Conservation (phyloP, 2,329 filamentous ascomycete genomes). For the Graphiopsis chlorocephala region DNA sequence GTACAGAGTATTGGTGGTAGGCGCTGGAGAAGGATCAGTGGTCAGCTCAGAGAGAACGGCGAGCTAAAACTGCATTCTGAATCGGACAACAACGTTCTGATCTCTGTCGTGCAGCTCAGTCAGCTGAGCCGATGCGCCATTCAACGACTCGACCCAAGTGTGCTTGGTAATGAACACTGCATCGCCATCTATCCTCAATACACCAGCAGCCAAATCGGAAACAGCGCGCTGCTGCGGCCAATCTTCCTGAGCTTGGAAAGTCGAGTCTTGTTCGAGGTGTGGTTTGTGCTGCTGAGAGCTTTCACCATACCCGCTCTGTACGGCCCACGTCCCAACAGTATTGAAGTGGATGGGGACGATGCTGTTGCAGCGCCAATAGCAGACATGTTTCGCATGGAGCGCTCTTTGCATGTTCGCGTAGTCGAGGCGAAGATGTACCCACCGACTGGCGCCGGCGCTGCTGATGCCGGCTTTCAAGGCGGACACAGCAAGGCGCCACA, state of each 20-base stretch:
- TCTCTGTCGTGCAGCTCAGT: constrained; percentile 81
- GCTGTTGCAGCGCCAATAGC: constrained; percentile 30
- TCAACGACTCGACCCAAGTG: constrained; percentile 84
- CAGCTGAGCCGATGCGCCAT: constrained; percentile 87
- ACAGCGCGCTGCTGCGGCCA: constrained; percentile 73
- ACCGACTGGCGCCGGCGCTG: constrained; percentile 23
- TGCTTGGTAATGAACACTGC: constrained; percentile 89
- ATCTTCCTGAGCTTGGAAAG: constrained; percentile 86
- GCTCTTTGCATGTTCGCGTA: constrained; percentile 57
- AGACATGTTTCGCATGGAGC: constrained; percentile 65
- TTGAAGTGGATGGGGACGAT: constrained; percentile 24
- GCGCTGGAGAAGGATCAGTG: constrained; percentile 87
- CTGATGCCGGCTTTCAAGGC: constrained; percentile 25
- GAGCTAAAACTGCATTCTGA: constrained; percentile 89
- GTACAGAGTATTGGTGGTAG: constrained; percentile 57
- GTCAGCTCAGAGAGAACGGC: constrained; percentile 90
- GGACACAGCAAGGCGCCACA: constrained; percentile 19
- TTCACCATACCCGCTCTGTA: constrained; percentile 93
- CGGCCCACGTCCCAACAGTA: constrained; percentile 45
- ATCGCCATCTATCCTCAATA: constrained; percentile 96
- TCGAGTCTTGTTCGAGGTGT: constrained; percentile 90
- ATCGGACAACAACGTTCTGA: constrained; percentile 72
- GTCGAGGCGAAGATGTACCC: constrained; percentile 59
- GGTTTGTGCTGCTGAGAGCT: constrained; percentile 87
- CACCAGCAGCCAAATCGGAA: constrained; percentile 66